Base-by-base conservation (phyloP, 2,329 filamentous ascomycete species). In the Cadophora sp. region DNA sequence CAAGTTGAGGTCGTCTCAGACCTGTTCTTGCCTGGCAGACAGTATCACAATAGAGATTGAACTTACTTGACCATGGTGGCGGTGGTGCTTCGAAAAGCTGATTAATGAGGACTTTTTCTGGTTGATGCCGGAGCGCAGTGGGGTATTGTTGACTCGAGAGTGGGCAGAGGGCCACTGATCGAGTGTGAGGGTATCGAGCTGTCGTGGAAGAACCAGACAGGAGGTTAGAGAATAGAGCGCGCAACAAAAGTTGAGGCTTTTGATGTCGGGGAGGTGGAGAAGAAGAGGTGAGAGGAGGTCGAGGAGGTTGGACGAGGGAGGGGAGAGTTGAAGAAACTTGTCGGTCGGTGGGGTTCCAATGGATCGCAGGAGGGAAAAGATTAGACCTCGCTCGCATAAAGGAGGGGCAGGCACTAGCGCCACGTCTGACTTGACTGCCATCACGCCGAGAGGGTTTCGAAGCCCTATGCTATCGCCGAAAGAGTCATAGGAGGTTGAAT, bases 61-160 rank as follows among this genome's bases (percentile, higher is more conserved):
- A 95, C 94, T 91, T 91, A 97, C 94, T 98, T 97, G 83, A 99
- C 96, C 96, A 99, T 99, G 83, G 94, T 97, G 91, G 86, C 93
- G 92, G 94, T 92, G 81, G 88, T 91, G 82, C 80, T 80, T 76
- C 73, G 68, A 74, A 72, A 77, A 77, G 74, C 74, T 76, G 73
- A 75, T 77, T 76, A 75, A 73, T 73, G 66, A 69, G 66, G 68
- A 66, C 68, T 70, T 71, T 71, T 71, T 72, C 70, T 67, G 48
- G 47, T 59, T 65, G 68, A 71, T 68, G 72, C 73, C 70, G 70
- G 65, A 71, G 73, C 70, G 71, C 60, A 60, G 66, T 61, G 55
- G 59, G 51, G 36, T 58, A 27, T 66, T 63, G 60, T 53, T 66
- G 66, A 72, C 70, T 73, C 73, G 69, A 73, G 59, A 69, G 72